Percentiles rank a stretch among this genome's conserved stretches.
Conservation (phyloP, 2,329 filamentous ascomycete species). For the Trichocomaceae sp. region DNA sequence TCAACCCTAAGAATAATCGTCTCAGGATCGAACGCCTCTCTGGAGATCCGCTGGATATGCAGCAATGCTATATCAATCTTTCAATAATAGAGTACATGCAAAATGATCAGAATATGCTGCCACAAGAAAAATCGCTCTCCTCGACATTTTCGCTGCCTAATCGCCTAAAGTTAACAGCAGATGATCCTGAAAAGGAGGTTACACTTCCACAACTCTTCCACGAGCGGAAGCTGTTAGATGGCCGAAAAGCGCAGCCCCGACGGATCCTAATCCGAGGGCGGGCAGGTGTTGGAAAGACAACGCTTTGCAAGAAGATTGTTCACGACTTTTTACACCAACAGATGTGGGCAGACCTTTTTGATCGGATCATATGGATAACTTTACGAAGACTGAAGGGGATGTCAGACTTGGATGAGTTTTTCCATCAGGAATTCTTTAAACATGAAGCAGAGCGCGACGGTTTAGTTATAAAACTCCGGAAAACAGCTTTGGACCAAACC, state of each 20-base stretch:
- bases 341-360: conserved; percentile 25
- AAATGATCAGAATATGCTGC: too few species aligned
- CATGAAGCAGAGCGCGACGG: too few species aligned
- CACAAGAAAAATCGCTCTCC: background rate
- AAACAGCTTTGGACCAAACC: too few species aligned
- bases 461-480: too few species aligned
- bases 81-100: too few species aligned
- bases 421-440: too few species aligned
- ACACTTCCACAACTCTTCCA: conserved; percentile 22
- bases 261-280: conserved; percentile 33
- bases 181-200: conserved; percentile 18
- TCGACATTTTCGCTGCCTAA: conserved; percentile 23
- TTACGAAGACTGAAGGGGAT: conserved; percentile 26
- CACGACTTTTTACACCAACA: conserved; percentile 24
- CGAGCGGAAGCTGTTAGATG: conserved; percentile 17
- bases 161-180: conserved; percentile 24
- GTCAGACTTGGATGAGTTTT: background rate
- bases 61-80: background rate
- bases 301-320: conserved; percentile 38
- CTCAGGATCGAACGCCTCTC: background rate
- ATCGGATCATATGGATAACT: conserved; percentile 38
- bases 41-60: background rate
- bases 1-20: too few species aligned
- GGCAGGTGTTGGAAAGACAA: conserved; percentile 37
- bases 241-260: conserved; percentile 17